These are phyloP conservation scores for Entoloma clypeatum DNA, from an alignment of 1,284 basidiomycete species.

Conservation along the genomic window DNA sequence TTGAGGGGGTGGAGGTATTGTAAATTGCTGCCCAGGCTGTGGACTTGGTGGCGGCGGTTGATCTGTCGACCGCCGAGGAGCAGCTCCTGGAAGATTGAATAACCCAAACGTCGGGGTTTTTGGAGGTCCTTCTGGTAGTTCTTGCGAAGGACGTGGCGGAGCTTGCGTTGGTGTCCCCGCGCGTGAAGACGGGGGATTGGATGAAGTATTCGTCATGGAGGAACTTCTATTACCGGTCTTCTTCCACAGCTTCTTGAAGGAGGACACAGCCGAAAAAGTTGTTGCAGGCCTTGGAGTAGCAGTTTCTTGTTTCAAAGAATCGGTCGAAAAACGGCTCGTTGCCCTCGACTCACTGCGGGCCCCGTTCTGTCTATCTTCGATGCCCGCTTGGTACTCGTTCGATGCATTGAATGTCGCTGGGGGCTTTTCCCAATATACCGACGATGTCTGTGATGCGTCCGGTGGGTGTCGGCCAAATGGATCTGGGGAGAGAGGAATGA, in stretches of 20 bases:
- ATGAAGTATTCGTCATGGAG: constrained; percentile 19
- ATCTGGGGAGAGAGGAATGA: constrained; percentile 73
- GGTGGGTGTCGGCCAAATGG: constrained; percentile 69
- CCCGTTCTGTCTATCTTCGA: constrained; percentile 5
- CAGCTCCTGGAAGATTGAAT: constrained; percentile 24
- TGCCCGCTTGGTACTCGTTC: constrained; percentile 3
- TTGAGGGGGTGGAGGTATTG: constrained; percentile 5
- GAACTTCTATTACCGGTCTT: constrained; percentile 56
- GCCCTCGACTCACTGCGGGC: constrained; percentile 21
- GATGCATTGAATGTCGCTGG: constrained; percentile 6
- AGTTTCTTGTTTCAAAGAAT: constrained; percentile 52
- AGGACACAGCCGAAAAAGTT: constrained; percentile 62
- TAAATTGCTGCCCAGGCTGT: constrained; percentile 13
- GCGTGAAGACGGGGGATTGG: constrained; percentile 26
- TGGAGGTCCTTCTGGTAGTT: constrained; percentile 35
- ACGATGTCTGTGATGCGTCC: constrained; percentile 25
- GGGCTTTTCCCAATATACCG: constrained; percentile 37
- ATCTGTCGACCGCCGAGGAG: constrained; percentile 23
- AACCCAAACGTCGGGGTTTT: constrained; percentile 24
- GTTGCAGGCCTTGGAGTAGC: constrained; percentile 26
- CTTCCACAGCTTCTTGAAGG: constrained; percentile 70
- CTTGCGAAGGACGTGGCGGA: constrained; percentile 36
- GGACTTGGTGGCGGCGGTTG: constrained; percentile 23
- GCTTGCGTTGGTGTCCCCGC: constrained; percentile 22
- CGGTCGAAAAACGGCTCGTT: constrained; percentile 68